Percentiles rank a stretch among this genome's conserved stretches.
Evolutionary conservation across 2,329 filamentous ascomycete genomes (phyloP).

Genomic region (Neophaeococcomyces mojaviensis): DNA sequence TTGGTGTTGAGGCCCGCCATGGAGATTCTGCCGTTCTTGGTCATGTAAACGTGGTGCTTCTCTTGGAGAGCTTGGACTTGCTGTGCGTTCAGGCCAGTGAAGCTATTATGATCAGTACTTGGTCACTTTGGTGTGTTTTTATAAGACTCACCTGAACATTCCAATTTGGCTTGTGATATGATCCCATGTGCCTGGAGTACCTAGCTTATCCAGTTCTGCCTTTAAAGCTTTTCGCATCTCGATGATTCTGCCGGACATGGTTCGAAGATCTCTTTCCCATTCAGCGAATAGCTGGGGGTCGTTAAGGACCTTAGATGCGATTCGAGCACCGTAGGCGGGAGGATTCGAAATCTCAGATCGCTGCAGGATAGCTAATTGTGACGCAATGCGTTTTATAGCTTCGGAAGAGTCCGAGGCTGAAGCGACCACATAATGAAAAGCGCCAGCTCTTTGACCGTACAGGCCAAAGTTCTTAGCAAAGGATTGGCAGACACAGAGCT

Average conservation of each 20-base stretch:
- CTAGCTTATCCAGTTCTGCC: conserved; percentile 71
- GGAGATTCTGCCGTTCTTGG: conserved; percentile 95
- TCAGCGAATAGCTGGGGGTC: conserved; percentile 72
- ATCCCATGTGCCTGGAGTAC: conserved; percentile 86
- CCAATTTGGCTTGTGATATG: conserved; percentile 98
- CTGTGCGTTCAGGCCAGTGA: conserved; percentile 47
- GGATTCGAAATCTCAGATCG: conserved; percentile 97
- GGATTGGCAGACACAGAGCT: conserved; percentile 52
- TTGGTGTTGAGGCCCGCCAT: conserved; percentile 95
- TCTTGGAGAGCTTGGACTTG: conserved; percentile 42
- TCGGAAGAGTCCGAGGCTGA: conserved; percentile 60
- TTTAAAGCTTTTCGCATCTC: conserved; percentile 77
- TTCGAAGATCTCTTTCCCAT: conserved; percentile 86
- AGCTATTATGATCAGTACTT: conserved; percentile 44
- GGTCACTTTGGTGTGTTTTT: too few relatives aligned
- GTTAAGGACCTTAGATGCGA: conserved; percentile 78
- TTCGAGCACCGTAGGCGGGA: conserved; percentile 85
- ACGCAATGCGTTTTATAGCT: conserved; percentile 60
- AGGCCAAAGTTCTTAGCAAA: conserved; percentile 67
- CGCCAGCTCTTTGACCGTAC: conserved; percentile 91
- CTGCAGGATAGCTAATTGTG: conserved; percentile 88
- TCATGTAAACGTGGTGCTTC: conserved; percentile 51
- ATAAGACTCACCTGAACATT: conserved; percentile 61
- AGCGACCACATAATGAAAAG: conserved; percentile 85
- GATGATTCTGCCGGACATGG: conserved; percentile 93